Conservation (phyloP, 495 filamentous ascomycete genomes). For the Podospora fimiseda region DNA sequence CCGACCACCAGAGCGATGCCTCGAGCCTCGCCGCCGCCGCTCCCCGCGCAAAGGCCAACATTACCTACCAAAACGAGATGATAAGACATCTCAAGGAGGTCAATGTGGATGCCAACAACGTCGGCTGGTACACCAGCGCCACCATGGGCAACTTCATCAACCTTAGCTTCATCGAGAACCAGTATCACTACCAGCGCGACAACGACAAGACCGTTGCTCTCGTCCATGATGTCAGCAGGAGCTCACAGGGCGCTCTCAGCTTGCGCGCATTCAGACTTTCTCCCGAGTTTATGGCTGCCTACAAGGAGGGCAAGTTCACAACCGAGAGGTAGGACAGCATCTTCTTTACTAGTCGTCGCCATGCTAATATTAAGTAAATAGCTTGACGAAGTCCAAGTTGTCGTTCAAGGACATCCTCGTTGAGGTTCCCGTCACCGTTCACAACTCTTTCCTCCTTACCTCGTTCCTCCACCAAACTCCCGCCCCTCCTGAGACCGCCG, state of each 20-base stretch:
- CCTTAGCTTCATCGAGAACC: slow-evolving; percentile 92
- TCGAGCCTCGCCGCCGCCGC: slow-evolving; percentile 78
- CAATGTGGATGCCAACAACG: slow-evolving; percentile 96
- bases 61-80: slow-evolving; percentile 91
- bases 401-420: slow-evolving; percentile 90
- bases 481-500: slow-evolving; percentile 46
- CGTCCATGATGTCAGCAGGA: slow-evolving; percentile 90
- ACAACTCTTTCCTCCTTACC: slow-evolving; percentile 96
- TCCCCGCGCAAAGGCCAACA: slow-evolving; percentile 84
- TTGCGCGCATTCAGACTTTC: slow-evolving; percentile 88
- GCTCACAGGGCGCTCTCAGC: slow-evolving; percentile 83
- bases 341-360: too few species aligned
- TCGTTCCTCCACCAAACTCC: slow-evolving; percentile 86
- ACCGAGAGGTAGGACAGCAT: slow-evolving; percentile 70
- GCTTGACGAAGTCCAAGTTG: slow-evolving; percentile 84
- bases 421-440: slow-evolving; percentile 85
- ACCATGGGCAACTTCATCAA: slow-evolving; percentile 99
- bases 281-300: slow-evolving; percentile 80
- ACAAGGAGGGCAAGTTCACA: slow-evolving; percentile 94
- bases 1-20: slow-evolving; percentile 74
- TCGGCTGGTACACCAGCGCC: slow-evolving; percentile 97
- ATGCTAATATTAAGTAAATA: too few species aligned
- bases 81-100: slow-evolving; percentile 92
- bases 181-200: slow-evolving; percentile 92
- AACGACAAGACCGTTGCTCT: slow-evolving; percentile 92